Conservation (phyloP, 176 grass and related monocot species). For the Oryza glaberrima region DNA sequence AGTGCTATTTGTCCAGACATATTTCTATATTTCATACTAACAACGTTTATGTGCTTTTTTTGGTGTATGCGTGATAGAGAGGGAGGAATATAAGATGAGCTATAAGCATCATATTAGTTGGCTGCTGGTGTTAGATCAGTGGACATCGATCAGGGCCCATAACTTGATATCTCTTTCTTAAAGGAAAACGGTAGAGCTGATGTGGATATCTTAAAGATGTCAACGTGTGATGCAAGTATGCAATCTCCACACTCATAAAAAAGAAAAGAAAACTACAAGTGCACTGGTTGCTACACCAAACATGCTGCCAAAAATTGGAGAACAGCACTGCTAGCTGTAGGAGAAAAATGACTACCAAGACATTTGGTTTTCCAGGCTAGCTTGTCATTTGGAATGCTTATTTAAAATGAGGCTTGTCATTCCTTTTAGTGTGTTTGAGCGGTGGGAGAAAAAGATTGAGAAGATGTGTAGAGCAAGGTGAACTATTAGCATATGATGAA, state of each 20-base stretch:
- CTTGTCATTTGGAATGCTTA: too few species aligned
- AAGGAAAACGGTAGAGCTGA: slow-evolving; percentile 15
- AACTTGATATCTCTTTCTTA: background rate
- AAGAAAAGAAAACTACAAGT: background rate
- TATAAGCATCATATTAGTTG: slow-evolving; percentile 42
- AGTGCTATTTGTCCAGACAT: background rate
- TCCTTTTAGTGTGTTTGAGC: too few species aligned
- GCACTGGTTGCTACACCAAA: slow-evolving; percentile 19
- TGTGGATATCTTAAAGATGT: background rate
- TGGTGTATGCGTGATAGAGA: background rate
- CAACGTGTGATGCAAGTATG: slow-evolving; percentile 26
- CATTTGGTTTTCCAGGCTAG: background rate
- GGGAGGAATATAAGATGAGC: slow-evolving; percentile 9
- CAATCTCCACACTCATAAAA: background rate
- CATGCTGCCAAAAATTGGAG: background rate
- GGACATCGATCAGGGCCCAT: background rate
- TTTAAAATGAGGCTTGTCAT: too few species aligned
- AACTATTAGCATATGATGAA: too few species aligned
- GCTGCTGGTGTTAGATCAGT: slow-evolving; percentile 22
- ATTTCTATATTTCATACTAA: background rate
- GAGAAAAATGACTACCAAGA: background rate
- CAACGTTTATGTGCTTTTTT: background rate
- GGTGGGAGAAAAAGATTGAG: too few species aligned
- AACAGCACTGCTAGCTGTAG: background rate
- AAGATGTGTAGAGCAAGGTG: too few species aligned